Percentiles rank a stretch among this genome's conserved stretches.
Conservation (phyloP, 495 filamentous ascomycete species). For the Aspergillus conjunctus region DNA sequence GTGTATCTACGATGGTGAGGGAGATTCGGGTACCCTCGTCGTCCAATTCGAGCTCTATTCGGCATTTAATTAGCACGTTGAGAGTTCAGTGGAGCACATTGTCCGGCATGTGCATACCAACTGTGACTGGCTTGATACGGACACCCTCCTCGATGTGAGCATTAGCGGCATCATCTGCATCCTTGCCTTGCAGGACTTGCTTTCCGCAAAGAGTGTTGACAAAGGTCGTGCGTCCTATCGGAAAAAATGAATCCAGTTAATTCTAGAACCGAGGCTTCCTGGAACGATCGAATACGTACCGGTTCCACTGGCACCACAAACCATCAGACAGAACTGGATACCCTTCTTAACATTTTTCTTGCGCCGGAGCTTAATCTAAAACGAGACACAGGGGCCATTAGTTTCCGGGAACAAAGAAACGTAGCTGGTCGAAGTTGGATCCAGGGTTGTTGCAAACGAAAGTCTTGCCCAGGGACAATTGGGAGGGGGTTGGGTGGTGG, state of each 20-base stretch:
- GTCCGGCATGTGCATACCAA: constrained; percentile 64
- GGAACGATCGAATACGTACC: constrained; percentile 58
- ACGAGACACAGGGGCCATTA: constrained; percentile 32
- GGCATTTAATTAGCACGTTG: constrained; percentile 2
- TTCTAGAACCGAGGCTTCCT: constrained; percentile 23
- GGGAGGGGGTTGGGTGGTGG: constrained; percentile 23
- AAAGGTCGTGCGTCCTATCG: constrained; percentile 90
- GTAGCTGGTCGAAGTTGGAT: neutral
- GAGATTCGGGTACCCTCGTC: constrained; percentile 98
- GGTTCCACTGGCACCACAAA: constrained; percentile 97
- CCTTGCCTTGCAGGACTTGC: constrained; percentile 83
- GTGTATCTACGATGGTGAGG: constrained; percentile 96
- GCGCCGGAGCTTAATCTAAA: constrained; percentile 90
- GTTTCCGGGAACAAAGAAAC: constrained; percentile 34
- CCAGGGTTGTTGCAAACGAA: neutral
- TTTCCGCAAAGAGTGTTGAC: constrained; percentile 99
- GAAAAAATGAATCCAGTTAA: constrained; percentile 32
- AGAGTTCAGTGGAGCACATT: neutral
- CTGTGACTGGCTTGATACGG: constrained; percentile 96
- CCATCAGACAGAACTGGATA: constrained; percentile 99
- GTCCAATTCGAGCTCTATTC: constrained; percentile 89
- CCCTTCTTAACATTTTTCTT: constrained; percentile 99
- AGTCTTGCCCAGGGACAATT: neutral
- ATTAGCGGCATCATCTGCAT: constrained; percentile 81
- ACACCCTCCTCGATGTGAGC: constrained; percentile 96